Evolutionary conservation across 805 yeast species (phyloP).

Genomic region (Yueomyces sinensis): DNA sequence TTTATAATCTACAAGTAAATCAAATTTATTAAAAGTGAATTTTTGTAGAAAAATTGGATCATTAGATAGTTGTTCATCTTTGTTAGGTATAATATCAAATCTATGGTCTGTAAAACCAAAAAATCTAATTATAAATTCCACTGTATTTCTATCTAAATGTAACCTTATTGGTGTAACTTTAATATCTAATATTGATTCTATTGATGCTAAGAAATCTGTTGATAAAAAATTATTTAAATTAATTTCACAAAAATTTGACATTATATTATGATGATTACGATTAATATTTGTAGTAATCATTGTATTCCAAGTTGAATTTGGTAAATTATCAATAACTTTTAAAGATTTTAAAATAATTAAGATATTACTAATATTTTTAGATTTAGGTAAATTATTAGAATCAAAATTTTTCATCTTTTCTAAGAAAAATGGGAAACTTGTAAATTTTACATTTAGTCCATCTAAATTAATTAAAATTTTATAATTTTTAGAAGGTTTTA

Average conservation of each 20-base stretch:
- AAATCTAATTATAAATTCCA: conserved; percentile 71
- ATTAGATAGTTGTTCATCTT: conserved; percentile 46
- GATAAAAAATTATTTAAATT: conserved; percentile 52
- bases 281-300: conserved; percentile 45
- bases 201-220: conserved; percentile 44
- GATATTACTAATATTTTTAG: conserved; percentile 35
- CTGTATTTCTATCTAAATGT: conserved; percentile 86
- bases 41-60: conserved; percentile 59
- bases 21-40: conserved; percentile 45
- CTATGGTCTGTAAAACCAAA: conserved; percentile 66
- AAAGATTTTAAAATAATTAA: conserved; percentile 39
- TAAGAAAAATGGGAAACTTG: conserved; percentile 32
- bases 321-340: conserved; percentile 61
- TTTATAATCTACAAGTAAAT: conserved; percentile 71
- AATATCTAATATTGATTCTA: conserved; percentile 47
- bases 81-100: conserved; percentile 43
- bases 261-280: conserved; percentile 39
- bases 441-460: conserved; percentile 37
- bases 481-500: conserved; percentile 52
- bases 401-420: conserved; percentile 25
- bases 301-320: conserved; percentile 85
- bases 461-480: conserved; percentile 45
- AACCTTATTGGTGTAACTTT: conserved; percentile 59
- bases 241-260: conserved; percentile 22
- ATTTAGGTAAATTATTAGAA: conserved; percentile 17